Evolutionary conservation across 345 rosid species (phyloP).

Genomic region (Aquilaria yunnanensis): DNA sequence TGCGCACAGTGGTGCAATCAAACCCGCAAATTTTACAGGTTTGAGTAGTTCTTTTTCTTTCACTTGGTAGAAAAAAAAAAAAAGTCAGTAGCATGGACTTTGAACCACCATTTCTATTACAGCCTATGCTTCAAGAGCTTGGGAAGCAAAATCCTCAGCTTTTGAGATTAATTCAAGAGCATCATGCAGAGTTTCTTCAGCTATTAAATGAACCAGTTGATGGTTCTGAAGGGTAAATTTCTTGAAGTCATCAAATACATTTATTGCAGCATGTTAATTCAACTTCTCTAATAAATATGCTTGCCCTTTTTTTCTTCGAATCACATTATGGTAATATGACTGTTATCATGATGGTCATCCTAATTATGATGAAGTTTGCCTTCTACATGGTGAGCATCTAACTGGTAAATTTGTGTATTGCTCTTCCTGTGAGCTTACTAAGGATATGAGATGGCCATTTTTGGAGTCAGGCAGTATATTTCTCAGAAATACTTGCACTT

Average conservation of each 20-base stretch:
- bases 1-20: conserved; percentile 93
- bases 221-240: conserved; percentile 86
- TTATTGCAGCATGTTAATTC: conserved; percentile 1
- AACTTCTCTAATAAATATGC: too few relatives aligned
- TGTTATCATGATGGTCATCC: too few relatives aligned
- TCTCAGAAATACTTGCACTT: too few relatives aligned
- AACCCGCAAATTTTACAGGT: conserved; percentile 99
- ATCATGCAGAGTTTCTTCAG: conserved; percentile 89
- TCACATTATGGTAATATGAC: too few relatives aligned
- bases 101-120: conserved; percentile 22
- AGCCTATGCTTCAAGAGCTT: conserved; percentile 99
- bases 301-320: too few relatives aligned
- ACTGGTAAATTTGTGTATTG: too few relatives aligned
- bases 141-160: conserved; percentile 98
- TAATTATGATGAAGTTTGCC: neutral
- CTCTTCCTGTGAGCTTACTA: too few relatives aligned
- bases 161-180: conserved; percentile 84
- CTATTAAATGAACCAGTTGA: conserved; percentile 90
- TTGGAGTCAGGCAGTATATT: too few relatives aligned
- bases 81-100: neutral
- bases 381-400: too few relatives aligned
- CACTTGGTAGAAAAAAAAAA: neutral
- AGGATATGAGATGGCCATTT: too few relatives aligned
- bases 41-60: neutral
- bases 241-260: neutral